These are phyloP conservation scores for Aspergillus sergii DNA, from an alignment of 2,329 filamentous ascomycete genomes.

Conservation along the genomic window DNA sequence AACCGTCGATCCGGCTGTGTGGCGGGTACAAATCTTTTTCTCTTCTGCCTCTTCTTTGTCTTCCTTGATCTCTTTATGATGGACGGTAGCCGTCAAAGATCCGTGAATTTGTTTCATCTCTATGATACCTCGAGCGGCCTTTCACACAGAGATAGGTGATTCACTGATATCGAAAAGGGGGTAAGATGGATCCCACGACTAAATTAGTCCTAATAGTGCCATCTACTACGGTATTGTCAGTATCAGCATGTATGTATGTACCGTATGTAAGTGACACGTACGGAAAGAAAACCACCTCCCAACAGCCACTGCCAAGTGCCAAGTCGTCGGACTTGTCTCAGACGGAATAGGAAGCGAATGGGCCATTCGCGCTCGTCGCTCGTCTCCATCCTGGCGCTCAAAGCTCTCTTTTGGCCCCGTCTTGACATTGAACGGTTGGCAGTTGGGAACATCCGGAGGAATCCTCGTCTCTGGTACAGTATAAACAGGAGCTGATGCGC, in stretches of 20 bases:
- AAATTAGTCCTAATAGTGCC: background rate
- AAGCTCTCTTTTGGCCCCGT: background rate
- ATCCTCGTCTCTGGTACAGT: background rate
- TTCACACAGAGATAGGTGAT: background rate
- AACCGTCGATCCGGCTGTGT: background rate
- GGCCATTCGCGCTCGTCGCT: background rate
- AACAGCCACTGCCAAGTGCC: slow-evolving; percentile 2
- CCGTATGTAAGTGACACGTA: background rate
- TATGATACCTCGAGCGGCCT: background rate
- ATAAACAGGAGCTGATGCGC: background rate
- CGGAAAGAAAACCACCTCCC: background rate
- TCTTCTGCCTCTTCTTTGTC: background rate
- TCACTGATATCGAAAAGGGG: background rate
- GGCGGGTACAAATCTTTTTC: background rate
- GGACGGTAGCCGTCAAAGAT: background rate
- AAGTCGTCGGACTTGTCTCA: background rate
- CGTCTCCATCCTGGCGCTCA: background rate
- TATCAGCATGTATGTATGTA: background rate
- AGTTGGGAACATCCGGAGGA: background rate
- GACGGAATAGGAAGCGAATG: background rate
- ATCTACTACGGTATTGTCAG: background rate
- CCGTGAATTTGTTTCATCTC: background rate
- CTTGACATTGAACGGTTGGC: background rate
- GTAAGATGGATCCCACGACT: background rate
- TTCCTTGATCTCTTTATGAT: background rate